Conservation (phyloP, 2,329 filamentous ascomycete species). For the Colletotrichum caudatum region DNA sequence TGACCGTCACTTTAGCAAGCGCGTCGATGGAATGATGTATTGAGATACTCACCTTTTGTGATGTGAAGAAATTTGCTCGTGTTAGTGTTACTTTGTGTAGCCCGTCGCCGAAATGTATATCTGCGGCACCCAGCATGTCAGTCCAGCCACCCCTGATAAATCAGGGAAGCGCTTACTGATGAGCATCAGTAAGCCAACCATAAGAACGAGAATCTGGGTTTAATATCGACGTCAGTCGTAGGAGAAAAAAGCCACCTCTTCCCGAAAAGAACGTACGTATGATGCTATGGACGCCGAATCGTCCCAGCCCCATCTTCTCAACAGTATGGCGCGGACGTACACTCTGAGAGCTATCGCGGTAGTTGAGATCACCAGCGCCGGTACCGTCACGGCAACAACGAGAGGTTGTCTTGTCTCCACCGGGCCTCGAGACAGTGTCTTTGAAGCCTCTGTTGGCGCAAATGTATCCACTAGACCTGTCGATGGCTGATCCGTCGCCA, state of each 20-base stretch:
- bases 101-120: conserved; percentile 30
- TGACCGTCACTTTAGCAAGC: background rate
- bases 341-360: conserved; percentile 13
- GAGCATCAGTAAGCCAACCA: conserved; percentile 25
- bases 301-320: conserved; percentile 33
- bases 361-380: conserved; percentile 7
- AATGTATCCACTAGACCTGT: background rate
- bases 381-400: conserved; percentile 15
- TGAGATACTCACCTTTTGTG: conserved; percentile 10
- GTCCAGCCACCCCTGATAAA: background rate
- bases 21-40: fast-evolving
- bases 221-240: background rate
- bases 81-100: conserved; percentile 10
- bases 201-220: conserved; percentile 4
- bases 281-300: conserved; percentile 23
- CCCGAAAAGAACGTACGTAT: background rate
- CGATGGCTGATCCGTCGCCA: background rate
- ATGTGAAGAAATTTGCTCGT: conserved; percentile 14
- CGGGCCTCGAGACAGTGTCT: background rate
- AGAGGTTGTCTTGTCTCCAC: conserved; percentile 25
- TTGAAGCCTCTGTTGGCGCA: background rate
- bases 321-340: conserved; percentile 16
- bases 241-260: fast-evolving
- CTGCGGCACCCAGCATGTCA: background rate
- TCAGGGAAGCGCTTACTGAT: conserved; percentile 6